Evolutionary conservation across 306 rosid species (phyloP).

Genomic region (Begonia peltatifolia): DNA sequence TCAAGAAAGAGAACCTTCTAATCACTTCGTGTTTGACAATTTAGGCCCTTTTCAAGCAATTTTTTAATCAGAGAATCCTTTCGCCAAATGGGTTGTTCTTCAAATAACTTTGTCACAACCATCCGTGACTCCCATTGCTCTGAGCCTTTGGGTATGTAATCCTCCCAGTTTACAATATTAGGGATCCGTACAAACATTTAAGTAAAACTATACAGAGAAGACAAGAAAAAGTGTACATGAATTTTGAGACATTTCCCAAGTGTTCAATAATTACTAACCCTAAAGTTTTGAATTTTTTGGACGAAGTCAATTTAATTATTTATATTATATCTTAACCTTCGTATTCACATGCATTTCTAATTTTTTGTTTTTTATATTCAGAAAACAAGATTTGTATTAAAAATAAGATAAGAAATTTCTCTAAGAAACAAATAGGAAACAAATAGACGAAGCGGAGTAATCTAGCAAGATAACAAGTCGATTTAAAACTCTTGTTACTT

Average conservation of each 20-base stretch:
- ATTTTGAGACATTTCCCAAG: background rate
- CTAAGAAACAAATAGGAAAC: too few relatives aligned
- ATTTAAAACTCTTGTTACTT: too few relatives aligned
- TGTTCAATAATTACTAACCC: background rate
- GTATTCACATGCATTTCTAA: too few relatives aligned
- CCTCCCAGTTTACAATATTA: conserved; percentile 82
- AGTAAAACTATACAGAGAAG: conserved; percentile 11
- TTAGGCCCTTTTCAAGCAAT: conserved; percentile 54
- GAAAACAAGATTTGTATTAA: too few relatives aligned
- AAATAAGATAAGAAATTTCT: too few relatives aligned
- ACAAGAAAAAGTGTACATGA: background rate
- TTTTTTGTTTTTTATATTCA: too few relatives aligned
- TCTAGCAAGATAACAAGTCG: too few relatives aligned
- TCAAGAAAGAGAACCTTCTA: conserved; percentile 46
- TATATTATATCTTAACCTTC: too few relatives aligned
- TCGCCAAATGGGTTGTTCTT: conserved; percentile 77
- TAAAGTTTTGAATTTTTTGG: too few relatives aligned
- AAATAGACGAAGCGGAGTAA: too few relatives aligned
- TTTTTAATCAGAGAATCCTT: conserved; percentile 50
- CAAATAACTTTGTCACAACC: conserved; percentile 62
- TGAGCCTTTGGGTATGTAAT: conserved; percentile 52
- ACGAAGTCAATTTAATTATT: too few relatives aligned
- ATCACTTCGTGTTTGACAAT: conserved; percentile 32
- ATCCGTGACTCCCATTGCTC: conserved; percentile 70
- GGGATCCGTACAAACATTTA: conserved; percentile 76